These are phyloP conservation scores for Barnettozyma hawaiiensis DNA, from an alignment of 1,139 yeast species.

Conservation along the genomic window DNA sequence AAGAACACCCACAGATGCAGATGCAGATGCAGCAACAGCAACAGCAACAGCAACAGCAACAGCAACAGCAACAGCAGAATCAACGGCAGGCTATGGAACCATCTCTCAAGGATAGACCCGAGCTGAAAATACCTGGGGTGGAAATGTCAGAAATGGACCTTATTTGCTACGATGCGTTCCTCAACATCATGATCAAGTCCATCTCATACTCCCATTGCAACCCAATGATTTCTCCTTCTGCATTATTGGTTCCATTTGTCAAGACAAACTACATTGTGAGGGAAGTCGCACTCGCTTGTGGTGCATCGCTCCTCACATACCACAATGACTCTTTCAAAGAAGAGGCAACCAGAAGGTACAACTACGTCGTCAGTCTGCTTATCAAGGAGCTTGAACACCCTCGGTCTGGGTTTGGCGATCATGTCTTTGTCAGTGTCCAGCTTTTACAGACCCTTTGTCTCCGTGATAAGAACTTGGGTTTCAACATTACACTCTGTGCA, in stretches of 20 bases:
- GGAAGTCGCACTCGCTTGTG: constrained; percentile 29
- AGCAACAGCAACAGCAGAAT: neutral
- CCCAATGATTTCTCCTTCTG: constrained; percentile 25
- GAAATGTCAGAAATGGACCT: constrained; percentile 16
- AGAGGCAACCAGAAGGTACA: constrained; percentile 26
- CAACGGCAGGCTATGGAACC: neutral
- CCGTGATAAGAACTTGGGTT: constrained; percentile 27
- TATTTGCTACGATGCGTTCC: constrained; percentile 26
- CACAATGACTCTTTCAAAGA: constrained; percentile 15
- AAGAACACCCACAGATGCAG: no score
- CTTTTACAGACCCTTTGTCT: constrained; percentile 27
- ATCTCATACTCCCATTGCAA: constrained; percentile 27
- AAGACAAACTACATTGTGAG: constrained; percentile 23
- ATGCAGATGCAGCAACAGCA: no score
- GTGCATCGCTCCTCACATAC: constrained; percentile 28
- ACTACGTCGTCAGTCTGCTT: constrained; percentile 21
- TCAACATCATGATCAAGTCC: constrained; percentile 26
- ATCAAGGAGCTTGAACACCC: constrained; percentile 18
- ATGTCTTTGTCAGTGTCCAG: constrained; percentile 28
- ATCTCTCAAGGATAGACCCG: constrained; percentile 5
- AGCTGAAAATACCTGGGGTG: constrained; percentile 19
- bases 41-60: no score
- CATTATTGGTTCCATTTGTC: constrained; percentile 20
- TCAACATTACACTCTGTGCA: constrained; percentile 27
- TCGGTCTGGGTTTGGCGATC: constrained; percentile 23